These are phyloP conservation scores for Trichothecium sympodiale DNA, from an alignment of 2,329 filamentous ascomycete genomes.

Conservation along the genomic window DNA sequence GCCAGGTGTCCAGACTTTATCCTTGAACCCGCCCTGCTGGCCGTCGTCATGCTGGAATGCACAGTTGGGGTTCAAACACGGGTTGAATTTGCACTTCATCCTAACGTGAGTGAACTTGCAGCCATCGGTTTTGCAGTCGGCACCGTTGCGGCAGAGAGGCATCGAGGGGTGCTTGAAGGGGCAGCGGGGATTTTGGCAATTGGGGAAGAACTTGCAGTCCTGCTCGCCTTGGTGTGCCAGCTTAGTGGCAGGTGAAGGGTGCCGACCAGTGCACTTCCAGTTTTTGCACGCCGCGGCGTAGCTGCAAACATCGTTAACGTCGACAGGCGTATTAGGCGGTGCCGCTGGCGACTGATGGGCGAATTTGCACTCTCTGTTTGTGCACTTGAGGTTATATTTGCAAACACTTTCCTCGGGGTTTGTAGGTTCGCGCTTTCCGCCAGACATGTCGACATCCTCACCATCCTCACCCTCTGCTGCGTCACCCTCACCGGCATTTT, in stretches of 20 bases:
- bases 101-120: conserved; percentile 88
- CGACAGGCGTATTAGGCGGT: conserved; percentile 63
- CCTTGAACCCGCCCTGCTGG: conserved; percentile 72
- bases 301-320: conserved; percentile 68
- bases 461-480: conserved; percentile 30
- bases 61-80: conserved; percentile 82
- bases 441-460: conserved; percentile 55
- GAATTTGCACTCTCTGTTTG: conserved; percentile 81
- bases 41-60: conserved; percentile 85
- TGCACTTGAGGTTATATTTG: conserved; percentile 82
- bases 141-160: conserved; percentile 83
- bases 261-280: conserved; percentile 80
- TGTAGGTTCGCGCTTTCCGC: conserved; percentile 38
- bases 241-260: conserved; percentile 81
- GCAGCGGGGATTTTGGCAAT: conserved; percentile 80
- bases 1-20: conserved; percentile 82
- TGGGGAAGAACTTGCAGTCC: conserved; percentile 84
- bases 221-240: conserved; percentile 69
- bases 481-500: conserved; percentile 20
- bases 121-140: conserved; percentile 66
- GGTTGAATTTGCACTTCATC: conserved; percentile 80
- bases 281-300: conserved; percentile 94
- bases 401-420: conserved; percentile 62
- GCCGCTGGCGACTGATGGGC: conserved; percentile 91
- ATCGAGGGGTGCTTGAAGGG: conserved; percentile 81